Percentiles rank a stretch among this genome's conserved stretches.
phyloP scores from a whole-genome alignment of 78 protist species.

The Dictyostelium firmibasis region DNA sequence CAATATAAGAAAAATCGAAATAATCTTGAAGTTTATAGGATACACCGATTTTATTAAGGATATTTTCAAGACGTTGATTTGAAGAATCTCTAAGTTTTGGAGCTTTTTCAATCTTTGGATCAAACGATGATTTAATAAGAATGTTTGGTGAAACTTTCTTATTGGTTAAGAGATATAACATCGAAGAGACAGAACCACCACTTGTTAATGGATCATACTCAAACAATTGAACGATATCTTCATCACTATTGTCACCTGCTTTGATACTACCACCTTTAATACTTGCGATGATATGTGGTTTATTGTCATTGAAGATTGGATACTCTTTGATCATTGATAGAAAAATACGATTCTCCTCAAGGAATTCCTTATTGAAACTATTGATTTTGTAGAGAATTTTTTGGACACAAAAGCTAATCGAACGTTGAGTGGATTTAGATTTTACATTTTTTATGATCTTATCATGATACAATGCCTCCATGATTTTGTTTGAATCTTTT shows the following conservation, averaged over 20 bases:
- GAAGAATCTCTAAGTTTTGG: neutral
- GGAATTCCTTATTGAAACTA: neutral
- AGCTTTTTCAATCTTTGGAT: neutral
- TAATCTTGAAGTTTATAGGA: neutral
- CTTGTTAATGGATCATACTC: slow-evolving; percentile 26
- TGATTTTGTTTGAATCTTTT: neutral
- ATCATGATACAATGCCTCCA: neutral
- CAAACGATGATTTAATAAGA: neutral
- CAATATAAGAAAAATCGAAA: neutral
- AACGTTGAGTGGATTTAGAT: neutral
- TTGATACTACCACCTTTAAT: neutral
- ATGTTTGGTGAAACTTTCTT: neutral
- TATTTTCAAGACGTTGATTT: neutral
- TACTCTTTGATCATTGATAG: neutral
- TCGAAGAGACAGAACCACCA: slow-evolving; percentile 18
- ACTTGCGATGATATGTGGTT: neutral
- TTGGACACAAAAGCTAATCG: neutral
- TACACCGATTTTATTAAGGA: neutral
- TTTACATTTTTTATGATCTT: neutral
- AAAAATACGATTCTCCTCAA: neutral
- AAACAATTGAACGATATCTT: neutral
- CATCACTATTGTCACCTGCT: neutral
- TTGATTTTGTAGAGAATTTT: neutral
- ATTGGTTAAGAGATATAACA: neutral
- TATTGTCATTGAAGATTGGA: neutral